These are phyloP conservation scores for Alternaria arborescens DNA, from an alignment of 2,329 filamentous ascomycete species.

Conservation along the genomic window DNA sequence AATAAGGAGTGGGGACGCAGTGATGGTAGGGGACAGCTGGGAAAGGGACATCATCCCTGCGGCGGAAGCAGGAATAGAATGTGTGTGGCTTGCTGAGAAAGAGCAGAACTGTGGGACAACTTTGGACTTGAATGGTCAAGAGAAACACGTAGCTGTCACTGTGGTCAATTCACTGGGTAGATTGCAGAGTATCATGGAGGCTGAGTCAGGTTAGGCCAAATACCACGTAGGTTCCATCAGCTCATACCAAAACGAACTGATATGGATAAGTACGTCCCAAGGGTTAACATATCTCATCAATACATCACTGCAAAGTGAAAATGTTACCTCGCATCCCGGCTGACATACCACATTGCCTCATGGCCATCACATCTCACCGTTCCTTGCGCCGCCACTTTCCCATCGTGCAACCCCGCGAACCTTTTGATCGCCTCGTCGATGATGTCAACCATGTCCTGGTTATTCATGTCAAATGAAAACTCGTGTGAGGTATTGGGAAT, in stretches of 20 bases:
- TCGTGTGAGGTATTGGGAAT: conserved; percentile 21
- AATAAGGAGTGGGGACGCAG: conserved; percentile 12
- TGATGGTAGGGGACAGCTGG: conserved; percentile 18
- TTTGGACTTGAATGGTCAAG: background rate
- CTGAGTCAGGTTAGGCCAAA: background rate
- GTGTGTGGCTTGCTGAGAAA: background rate
- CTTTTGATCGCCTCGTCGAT: conserved; percentile 29
- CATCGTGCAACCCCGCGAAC: conserved; percentile 27
- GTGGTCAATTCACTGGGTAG: background rate
- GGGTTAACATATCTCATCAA: background rate
- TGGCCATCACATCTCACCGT: conserved; percentile 27
- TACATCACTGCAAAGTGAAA: background rate
- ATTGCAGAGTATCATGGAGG: background rate
- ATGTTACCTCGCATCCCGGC: background rate
- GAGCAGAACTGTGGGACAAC: background rate
- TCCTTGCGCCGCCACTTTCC: conserved; percentile 30
- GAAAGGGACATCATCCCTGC: conserved; percentile 8
- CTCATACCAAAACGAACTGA: background rate
- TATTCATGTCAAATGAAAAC: conserved; percentile 29
- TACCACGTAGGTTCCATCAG: background rate
- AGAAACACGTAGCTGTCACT: background rate
- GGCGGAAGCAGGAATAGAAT: background rate
- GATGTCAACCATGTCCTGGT: conserved; percentile 37
- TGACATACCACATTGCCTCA: conserved; percentile 27
- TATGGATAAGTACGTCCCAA: background rate